Evolutionary conservation across 345 rosid species (phyloP), one percentile per base, ranked within the genome.

Genomic region (Noccaea bulbosa): DNA sequence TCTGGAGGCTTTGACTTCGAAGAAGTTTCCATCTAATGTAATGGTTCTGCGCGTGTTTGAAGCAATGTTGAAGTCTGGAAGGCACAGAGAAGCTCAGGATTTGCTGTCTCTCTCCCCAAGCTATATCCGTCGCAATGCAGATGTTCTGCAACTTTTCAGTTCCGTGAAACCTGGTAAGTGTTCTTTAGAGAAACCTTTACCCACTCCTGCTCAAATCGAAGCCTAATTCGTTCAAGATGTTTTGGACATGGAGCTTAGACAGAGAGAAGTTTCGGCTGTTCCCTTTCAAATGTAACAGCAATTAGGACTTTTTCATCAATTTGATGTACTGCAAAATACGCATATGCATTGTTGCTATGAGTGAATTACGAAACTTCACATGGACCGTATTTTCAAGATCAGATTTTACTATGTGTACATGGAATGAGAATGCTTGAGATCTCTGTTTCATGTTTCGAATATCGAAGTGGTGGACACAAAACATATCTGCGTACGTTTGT

Each of bases 141-240:
- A 94, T 81, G 88, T 91, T 69, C 67, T 91, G 79, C 77, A 84
- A 70, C 89, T 94, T 49, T 91, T 94, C 64, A 77, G 51, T 76
- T 77, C 87, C 44, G 69, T 69, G 79, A 80, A 82, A 65, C 52
- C 80, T 41, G 70, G 75, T 6, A 64, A 69, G 65, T 68, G 30
- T 53, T 52, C 35, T 61, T 24, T 67, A 61, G 79, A 53, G 33
- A 75, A 54, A 47, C 65, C 70, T 61, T 16, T 60, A 15, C 30
- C 67, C 30, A 71, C 53, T 88, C 35, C 84, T 73, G 79, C 83
- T 83, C 50, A 86, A 78, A 82, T 82, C 87, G 73, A 67, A 43
- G 73, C 73, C 3, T 74, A 52, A 38, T 47, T 10, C 52, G 11
- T 55, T 3, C 12, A 1, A 57, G 9, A 33, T 60, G 16, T 50